These are phyloP conservation scores for Neonectria neomacrospora DNA, from an alignment of 2,329 filamentous ascomycete genomes.

Conservation along the genomic window DNA sequence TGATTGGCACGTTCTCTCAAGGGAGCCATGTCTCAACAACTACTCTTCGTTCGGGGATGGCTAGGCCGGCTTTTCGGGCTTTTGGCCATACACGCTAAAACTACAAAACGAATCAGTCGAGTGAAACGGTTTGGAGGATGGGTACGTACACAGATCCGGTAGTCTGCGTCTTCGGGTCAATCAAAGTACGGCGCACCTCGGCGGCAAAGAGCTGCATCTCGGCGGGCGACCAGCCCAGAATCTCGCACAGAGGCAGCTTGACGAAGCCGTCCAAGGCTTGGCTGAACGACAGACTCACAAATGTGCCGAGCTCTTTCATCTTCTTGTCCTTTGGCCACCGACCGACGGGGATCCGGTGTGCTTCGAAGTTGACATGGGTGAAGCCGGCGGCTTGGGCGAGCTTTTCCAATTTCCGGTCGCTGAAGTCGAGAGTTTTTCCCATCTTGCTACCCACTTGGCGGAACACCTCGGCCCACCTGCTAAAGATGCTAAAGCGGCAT, in stretches of 20 bases:
- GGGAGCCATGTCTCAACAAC: too few species aligned
- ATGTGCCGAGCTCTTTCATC: conserved; percentile 38
- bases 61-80: not conserved
- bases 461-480: conserved; percentile 32
- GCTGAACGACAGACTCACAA: conserved; percentile 38
- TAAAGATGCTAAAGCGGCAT: conserved; percentile 27
- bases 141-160: conserved; percentile 33
- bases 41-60: not conserved
- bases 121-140: too few species aligned
- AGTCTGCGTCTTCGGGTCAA: conserved; percentile 32
- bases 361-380: conserved; percentile 7
- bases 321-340: conserved; percentile 38
- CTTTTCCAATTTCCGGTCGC: conserved; percentile 31
- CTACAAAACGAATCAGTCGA: not conserved
- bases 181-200: conserved; percentile 34
- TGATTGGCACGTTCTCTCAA: too few species aligned
- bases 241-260: conserved; percentile 38
- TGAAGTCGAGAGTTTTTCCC: conserved; percentile 34
- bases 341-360: conserved; percentile 36
- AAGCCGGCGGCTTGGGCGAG: conserved; percentile 32
- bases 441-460: conserved; percentile 31
- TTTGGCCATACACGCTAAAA: not conserved
- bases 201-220: conserved; percentile 39
- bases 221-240: conserved; percentile 33
- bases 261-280: conserved; percentile 39